These are phyloP conservation scores for Fusarium lyarnte DNA, from an alignment of 2,329 filamentous ascomycete species.

Conservation along the genomic window DNA sequence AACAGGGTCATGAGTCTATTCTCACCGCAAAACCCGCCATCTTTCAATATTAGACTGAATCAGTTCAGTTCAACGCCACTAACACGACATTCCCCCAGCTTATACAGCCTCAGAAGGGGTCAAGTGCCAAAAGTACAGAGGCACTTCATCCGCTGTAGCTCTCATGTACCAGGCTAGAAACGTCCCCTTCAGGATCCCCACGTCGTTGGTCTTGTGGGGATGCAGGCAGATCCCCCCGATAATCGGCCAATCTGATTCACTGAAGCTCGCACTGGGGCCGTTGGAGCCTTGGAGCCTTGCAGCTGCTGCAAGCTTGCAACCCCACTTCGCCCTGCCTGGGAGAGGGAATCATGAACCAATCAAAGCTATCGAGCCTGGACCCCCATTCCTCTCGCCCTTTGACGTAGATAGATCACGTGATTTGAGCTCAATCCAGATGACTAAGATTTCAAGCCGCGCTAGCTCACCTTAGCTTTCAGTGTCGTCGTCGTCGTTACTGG, in stretches of 20 bases:
- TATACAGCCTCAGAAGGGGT: conserved; percentile 21
- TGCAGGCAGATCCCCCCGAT: conserved; percentile 26
- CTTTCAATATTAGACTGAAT: conserved; percentile 1
- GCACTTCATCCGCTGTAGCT: conserved; percentile 20
- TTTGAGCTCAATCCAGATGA: conserved; percentile 13
- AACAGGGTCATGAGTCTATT: conserved; percentile 30
- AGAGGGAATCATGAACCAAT: conserved; percentile 25
- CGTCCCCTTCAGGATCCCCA: conserved; percentile 34
- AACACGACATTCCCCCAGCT: conserved; percentile 18
- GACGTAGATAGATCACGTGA: conserved; percentile 31
- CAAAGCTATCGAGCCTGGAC: neutral
- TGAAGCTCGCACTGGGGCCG: conserved; percentile 11
- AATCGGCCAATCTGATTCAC: conserved; percentile 33
- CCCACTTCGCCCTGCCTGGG: conserved; percentile 23
- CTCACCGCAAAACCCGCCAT: conserved; percentile 27
- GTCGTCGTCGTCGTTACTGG: conserved; percentile 45
- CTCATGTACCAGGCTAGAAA: conserved; percentile 19
- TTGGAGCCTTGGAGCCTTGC: conserved; percentile 36
- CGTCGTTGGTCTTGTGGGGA: conserved; percentile 21
- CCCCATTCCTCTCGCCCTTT: neutral
- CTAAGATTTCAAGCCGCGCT: conserved; percentile 35
- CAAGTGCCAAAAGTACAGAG: conserved; percentile 27
- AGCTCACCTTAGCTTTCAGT: conserved; percentile 38
- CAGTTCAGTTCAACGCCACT: conserved; percentile 7
- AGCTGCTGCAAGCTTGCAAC: conserved; percentile 9